Evolutionary conservation across 176 grass and related monocot species (phyloP).

Genomic region (Aegilops longissima): DNA sequence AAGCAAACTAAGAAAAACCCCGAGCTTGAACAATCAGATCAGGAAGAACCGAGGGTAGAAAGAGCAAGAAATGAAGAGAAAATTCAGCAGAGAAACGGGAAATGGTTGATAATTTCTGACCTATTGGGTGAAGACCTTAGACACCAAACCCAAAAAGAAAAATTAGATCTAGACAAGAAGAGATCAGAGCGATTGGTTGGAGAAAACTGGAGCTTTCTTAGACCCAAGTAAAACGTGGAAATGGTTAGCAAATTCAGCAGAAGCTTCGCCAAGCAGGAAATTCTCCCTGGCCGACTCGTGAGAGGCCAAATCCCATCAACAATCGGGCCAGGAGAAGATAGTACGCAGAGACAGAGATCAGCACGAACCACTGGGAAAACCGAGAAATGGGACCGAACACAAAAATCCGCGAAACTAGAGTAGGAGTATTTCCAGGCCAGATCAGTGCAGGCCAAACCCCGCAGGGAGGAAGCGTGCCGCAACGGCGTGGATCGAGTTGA

Average conservation of each 20-base stretch:
- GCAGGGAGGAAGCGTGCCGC: not conserved
- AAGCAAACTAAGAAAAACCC: not conserved
- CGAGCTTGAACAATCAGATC: constrained; percentile 35
- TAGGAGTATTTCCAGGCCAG: not conserved
- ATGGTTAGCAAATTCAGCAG: not conserved
- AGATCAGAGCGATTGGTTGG: not conserved
- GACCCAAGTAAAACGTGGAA: constrained; percentile 7
- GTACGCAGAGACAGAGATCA: constrained; percentile 18
- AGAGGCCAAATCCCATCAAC: not conserved
- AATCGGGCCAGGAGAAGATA: constrained; percentile 1
- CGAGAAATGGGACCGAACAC: not conserved
- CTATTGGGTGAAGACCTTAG: not conserved
- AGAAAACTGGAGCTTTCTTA: not conserved
- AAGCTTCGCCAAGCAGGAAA: not conserved
- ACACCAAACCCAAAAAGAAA: not conserved
- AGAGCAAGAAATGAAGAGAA: constrained; percentile 4
- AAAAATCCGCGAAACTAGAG: constrained; percentile 4
- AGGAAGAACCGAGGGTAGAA: not conserved
- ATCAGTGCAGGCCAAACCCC: not conserved
- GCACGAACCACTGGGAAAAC: not conserved
- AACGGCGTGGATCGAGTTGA: not conserved
- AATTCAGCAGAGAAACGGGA: not conserved
- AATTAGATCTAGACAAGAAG: constrained; percentile 2
- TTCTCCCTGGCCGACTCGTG: not conserved
- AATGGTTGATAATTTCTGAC: constrained; percentile 10